Evolutionary conservation across 2,329 filamentous ascomycete genomes (phyloP), one percentile per base, ranked within the genome.

Genomic region (Botrytis hyacinthi): DNA sequence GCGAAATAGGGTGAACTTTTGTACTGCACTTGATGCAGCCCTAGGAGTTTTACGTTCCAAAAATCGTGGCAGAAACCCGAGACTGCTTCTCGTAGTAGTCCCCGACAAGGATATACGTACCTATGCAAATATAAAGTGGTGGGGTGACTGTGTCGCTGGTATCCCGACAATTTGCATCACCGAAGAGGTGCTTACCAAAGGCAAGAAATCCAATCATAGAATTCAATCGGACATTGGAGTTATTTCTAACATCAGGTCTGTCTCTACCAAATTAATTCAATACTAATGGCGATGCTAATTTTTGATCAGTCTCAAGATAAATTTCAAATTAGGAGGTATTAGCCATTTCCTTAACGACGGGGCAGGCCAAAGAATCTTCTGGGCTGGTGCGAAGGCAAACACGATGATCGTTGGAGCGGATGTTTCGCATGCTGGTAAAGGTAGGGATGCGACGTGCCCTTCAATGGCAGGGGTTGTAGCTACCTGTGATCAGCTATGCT

Each of bases 391-490:
- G 0, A 85, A 90, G 46, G 87, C 87, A 3, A 89, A 89, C 74
- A 96, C 93, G 0, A 97, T 97, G 90, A 82, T 97, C 1, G 88
- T 95, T 9, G 94, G 94, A 0, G 91, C 95, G 76, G 94, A 97
- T 79, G 93, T 97, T 0, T 95, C 93, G 0, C 94, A 97, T 77
- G 93, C 94, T 0, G 94, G 93, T 40, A 87, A 88, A 0, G 87
- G 87, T 0, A 88, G 86, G 7, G 79, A 84, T 0, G 80, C 83
- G 2, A 81, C 81, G 0, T 88, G 91, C 0, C 93, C 93, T 1
- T 95, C 92, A 79, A 86, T 97, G 60, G 93, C 93, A 3, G 93
- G 90, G 1, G 87, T 97, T 69, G 93, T 97, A 14, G 89, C 93
- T 0, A 95, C 90, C 44, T 81, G 91, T 7, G 91, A 95, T 79